Evolutionary conservation across 106 monocot genomes (phyloP), one percentile per base, ranked within the genome.

Genomic region (Iris macrosiphon): DNA sequence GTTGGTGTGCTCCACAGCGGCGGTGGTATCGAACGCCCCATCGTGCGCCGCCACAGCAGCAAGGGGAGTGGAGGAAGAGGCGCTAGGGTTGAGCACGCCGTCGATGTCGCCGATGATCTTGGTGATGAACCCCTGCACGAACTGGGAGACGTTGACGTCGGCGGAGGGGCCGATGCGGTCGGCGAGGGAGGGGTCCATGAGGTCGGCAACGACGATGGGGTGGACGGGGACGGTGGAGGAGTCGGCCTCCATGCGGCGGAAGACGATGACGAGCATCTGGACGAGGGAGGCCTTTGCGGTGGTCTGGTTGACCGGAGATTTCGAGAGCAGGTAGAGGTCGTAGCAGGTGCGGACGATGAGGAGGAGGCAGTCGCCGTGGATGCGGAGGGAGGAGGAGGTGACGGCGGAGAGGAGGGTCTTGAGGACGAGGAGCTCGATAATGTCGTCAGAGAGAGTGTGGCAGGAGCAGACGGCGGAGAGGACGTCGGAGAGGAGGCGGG

Each of bases 231-330:
- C 83, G 0, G 90, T 90, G 31, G 83, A 80, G 4, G 83, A 83
- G 48, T 98, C 96, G 0, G 96, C 96, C 80, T 98, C 96, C 96
- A 98, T 98, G 16, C 96, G 65, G 7, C 96, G 70, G 59, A 98
- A 98, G 7, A 98, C 86, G 11, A 98, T 90, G 23, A 98, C 86
- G 28, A 98, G 86, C 89, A 98, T 98, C 83, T 98, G 96, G 53
- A 90, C 83, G 25, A 98, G 70, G 2, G 90, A 98, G 5, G 96
- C 96, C 77, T 90, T 90, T 19, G 96, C 96, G 3, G 96, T 98
- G 19, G 89, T 83, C 77, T 98, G 89, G 37, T 90, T 90, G 18
- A 90, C 86, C 13, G 65, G 43, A 43, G 66, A 83, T 52, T 72
- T 71, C 58, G 77, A 78, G 2, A 70, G 66, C 16, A 90, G 66